Conservation (phyloP, 768 basidiomycete species). For the Mrakia hoshinonis region DNA sequence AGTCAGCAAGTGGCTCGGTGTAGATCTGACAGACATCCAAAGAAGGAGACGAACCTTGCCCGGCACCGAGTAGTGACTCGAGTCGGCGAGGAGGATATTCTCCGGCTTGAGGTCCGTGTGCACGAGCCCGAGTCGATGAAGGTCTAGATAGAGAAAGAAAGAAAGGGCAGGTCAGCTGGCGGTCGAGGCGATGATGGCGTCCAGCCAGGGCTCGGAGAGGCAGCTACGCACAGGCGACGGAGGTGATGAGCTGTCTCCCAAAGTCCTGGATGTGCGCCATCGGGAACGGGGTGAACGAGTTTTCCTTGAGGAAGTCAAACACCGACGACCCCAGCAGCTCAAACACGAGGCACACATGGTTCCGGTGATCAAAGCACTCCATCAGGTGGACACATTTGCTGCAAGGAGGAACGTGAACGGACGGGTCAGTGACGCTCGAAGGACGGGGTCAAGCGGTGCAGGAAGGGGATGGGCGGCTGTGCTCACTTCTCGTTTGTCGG, state of each 20-base stretch:
- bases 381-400: slow-evolving; percentile 98
- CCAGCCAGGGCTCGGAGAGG: neutral
- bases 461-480: neutral
- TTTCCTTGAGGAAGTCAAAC: slow-evolving; percentile 97
- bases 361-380: slow-evolving; percentile 90
- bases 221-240: slow-evolving; percentile 77
- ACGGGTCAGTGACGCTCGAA: neutral
- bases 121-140: slow-evolving; percentile 80
- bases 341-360: slow-evolving; percentile 95
- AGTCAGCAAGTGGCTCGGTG: neutral
- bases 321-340: slow-evolving; percentile 94
- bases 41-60: slow-evolving; percentile 35
- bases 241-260: slow-evolving; percentile 79
- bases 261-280: slow-evolving; percentile 94
- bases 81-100: slow-evolving; percentile 89
- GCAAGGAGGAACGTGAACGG: neutral
- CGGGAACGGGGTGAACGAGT: slow-evolving; percentile 91
- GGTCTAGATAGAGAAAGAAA: slow-evolving; percentile 49
- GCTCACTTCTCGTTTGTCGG: slow-evolving; percentile 78
- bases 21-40: no score
- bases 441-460: neutral
- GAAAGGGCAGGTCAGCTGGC: neutral
- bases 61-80: slow-evolving; percentile 48
- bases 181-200: neutral
- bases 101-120: slow-evolving; percentile 99